phyloP scores from a whole-genome alignment of 192 early-diverging fungal genomes.

The Entomortierella chlamydospora region DNA sequence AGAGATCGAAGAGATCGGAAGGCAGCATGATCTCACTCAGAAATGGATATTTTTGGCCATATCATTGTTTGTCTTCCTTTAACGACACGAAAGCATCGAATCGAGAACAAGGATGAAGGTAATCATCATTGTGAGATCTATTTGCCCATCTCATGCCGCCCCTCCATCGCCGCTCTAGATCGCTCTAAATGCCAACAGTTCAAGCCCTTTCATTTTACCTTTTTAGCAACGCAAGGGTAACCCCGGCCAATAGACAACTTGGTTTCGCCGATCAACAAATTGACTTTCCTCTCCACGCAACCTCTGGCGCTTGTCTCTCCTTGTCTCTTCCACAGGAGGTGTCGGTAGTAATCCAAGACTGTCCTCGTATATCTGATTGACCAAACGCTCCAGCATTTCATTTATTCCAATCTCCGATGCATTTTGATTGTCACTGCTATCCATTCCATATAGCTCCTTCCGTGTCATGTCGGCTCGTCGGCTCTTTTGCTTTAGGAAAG shows the following conservation, averaged over 20 bases:
- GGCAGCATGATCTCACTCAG: constrained; percentile 34
- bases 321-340: background rate
- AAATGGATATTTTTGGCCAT: constrained; percentile 32
- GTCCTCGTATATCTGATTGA: constrained; percentile 34
- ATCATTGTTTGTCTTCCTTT: constrained; percentile 33
- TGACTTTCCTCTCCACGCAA: background rate
- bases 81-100: background rate
- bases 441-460: constrained; percentile 10
- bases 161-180: too few species aligned
- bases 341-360: constrained; percentile 10
- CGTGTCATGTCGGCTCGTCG: constrained; percentile 1
- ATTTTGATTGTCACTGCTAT: background rate
- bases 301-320: background rate
- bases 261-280: background rate
- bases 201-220: constrained; percentile 2
- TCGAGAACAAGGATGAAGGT: constrained; percentile 52
- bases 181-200: background rate
- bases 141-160: too few species aligned
- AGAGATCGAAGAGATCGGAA: too few species aligned
- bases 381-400: constrained; percentile 19
- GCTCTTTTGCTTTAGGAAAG: constrained; percentile 13
- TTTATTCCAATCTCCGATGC: background rate
- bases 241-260: constrained; percentile 40
- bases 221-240: constrained; percentile 44
- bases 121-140: constrained; percentile 47